Base-by-base conservation (phyloP, 345 rosid species). In the Aegle marmelos region DNA sequence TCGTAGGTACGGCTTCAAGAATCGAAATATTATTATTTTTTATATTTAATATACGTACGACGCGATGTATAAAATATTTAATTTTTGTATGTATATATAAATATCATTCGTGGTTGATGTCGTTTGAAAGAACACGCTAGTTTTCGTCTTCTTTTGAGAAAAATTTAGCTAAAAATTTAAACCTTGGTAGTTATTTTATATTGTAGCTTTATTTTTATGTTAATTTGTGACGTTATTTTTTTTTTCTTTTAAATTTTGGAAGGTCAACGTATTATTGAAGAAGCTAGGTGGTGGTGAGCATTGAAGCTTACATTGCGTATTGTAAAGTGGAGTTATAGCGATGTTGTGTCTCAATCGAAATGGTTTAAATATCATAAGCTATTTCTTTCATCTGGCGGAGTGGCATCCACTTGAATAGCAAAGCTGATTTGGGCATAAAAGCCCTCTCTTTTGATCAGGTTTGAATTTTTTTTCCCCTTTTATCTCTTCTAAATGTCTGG, bases 371-470 rank as follows among this genome's bases (percentile, higher is more conserved):
- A 78, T 87, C 74, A 83, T 82, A 73, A 84, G 73, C 59, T 86
- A 87, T 85, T 80, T 79, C 86, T 82, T 83, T 84, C 98, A 91
- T 84, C 83, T 92, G 81, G 93, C 96, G 76, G 94, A 95, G 83
- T 95, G 99, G 98, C 98, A 93, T 85, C 98, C 97, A 66, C 60
- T 94, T 90, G 89, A 95, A 86, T 87, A 86, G 86, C 79, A 39
- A 16, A 82, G 74, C 76, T 71, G 76, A 70, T 76, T 79, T 25
- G 93, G 92, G 98, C 91, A 71, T 79, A 74, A 76, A 54, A 72
- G 86, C 85, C 89, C 89, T 76, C 80, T 75, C 34, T 41, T 16
- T 33, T 14, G 59, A 70, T 79, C 82, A 85, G 89, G 88, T 86
- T 41, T 70, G 76, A 19, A 5, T 62, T 57, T 9, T 7, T 8